phyloP scores from a whole-genome alignment of 768 basidiomycete species.

The Fomitopsis pulvina region DNA sequence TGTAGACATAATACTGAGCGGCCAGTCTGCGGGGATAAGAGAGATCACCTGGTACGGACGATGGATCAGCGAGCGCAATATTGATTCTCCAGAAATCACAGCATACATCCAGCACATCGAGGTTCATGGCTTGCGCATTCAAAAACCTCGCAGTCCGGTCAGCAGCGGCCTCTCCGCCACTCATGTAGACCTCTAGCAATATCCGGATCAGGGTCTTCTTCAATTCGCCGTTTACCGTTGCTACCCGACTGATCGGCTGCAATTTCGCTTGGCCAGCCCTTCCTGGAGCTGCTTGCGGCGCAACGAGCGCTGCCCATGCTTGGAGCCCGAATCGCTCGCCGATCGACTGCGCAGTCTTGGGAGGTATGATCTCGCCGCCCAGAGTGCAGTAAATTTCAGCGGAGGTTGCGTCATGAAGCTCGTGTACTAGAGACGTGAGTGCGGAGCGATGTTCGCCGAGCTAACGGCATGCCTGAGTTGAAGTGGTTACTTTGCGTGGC shows the following conservation, averaged over 20 bases:
- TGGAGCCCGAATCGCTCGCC: constrained; percentile 44
- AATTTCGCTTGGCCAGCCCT: constrained; percentile 15
- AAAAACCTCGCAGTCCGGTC: constrained; percentile 63
- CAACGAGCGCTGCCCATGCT: constrained; percentile 48
- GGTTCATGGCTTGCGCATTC: constrained; percentile 71
- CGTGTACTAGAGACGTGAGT: constrained; percentile 59
- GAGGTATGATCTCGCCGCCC: constrained; percentile 67
- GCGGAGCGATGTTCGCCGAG: constrained; percentile 55
- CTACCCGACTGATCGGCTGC: constrained; percentile 23
- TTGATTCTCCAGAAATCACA: not conserved
- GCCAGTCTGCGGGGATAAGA: constrained; percentile 70
- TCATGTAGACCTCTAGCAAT: constrained; percentile 79
- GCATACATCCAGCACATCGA: constrained; percentile 74
- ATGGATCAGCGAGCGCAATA: not conserved
- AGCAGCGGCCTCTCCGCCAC: constrained; percentile 50
- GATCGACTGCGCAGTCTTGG: constrained; percentile 45
- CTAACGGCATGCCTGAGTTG: constrained; percentile 28
- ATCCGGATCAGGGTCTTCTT: constrained; percentile 59
- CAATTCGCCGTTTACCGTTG: constrained; percentile 38
- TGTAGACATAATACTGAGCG: constrained; percentile 60
- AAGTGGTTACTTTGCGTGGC: constrained; percentile 7
- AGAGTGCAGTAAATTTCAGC: constrained; percentile 85
- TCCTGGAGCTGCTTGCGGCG: constrained; percentile 9
- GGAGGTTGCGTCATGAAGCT: constrained; percentile 64
- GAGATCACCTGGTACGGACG: constrained; percentile 45